Percentiles rank a stretch among this genome's conserved stretches.
These are phyloP conservation scores for Kodamaea hsintzibuensis DNA, from an alignment of 805 yeast species.

Conservation along the genomic window DNA sequence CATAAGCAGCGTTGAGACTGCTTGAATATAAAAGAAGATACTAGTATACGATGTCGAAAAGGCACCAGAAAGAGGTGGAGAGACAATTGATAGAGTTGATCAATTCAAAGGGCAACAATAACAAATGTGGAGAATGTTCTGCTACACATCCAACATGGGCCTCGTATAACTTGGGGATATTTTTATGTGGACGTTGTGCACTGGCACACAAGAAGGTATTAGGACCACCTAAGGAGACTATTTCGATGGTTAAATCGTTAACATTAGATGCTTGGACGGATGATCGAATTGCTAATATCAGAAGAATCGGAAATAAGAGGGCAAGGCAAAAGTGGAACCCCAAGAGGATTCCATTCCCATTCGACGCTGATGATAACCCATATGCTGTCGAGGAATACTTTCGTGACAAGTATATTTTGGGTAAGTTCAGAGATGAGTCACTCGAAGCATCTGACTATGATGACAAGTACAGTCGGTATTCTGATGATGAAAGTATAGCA, in stretches of 20 bases:
- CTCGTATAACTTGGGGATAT: slow-evolving; percentile 56
- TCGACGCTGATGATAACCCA: slow-evolving; percentile 69
- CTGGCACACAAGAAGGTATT: slow-evolving; percentile 66
- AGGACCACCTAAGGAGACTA: slow-evolving; percentile 46
- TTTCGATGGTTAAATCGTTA: slow-evolving; percentile 69
- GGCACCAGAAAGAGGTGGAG: slow-evolving; percentile 46
- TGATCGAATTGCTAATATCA: slow-evolving; percentile 49
- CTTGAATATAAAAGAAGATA: not conserved
- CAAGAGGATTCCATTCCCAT: slow-evolving; percentile 66
- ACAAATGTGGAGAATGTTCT: slow-evolving; percentile 80
- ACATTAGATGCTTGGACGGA: slow-evolving; percentile 70
- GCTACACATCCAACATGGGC: slow-evolving; percentile 65
- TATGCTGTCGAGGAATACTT: slow-evolving; percentile 55
- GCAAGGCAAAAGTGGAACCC: slow-evolving; percentile 70
- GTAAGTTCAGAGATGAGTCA: slow-evolving; percentile 51
- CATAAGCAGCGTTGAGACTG: not conserved
- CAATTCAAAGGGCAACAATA: slow-evolving; percentile 57
- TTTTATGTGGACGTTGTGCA: slow-evolving; percentile 85
- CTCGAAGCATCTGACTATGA: slow-evolving; percentile 38
- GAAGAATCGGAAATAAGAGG: slow-evolving; percentile 60
- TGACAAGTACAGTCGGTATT: slow-evolving; percentile 22
- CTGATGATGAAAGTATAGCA: slow-evolving; percentile 21
- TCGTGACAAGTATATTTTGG: slow-evolving; percentile 67
- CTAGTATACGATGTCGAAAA: slow-evolving; percentile 29
- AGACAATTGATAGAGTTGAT: slow-evolving; percentile 58